Evolutionary conservation across 1,139 yeast genomes (phyloP), one percentile per base, ranked within the genome.

Genomic region (Geotrichum candidum): DNA sequence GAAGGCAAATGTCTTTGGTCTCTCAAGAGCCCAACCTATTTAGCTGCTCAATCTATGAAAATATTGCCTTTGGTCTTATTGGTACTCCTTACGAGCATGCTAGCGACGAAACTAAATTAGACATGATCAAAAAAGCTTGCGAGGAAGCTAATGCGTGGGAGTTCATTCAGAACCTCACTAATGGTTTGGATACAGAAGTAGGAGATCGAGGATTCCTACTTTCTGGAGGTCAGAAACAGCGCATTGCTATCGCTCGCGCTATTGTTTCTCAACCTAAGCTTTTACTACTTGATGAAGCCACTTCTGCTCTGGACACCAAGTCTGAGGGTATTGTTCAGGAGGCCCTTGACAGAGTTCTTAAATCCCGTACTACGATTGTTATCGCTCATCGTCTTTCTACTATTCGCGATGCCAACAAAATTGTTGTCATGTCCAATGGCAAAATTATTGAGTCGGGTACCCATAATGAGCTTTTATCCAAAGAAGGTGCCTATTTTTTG

Each of bases 171-270:
- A 67, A 68, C 22, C 64, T 78, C 65, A 70, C 78, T 15, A 77
- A 77, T 1, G 80, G 80, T 0, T 69, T 77, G 29, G 82, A 84
- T 58, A 85, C 89, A 0, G 73, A 77, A 35, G 80, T 85, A 33
- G 88, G 88, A 1, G 80, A 77, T 64, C 82, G 87, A 1, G 83
- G 84, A 51, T 73, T 74, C 63, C 78, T 75, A 55, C 74, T 85
- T 66, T 84, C 88, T 70, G 97, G 97, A 50, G 97, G 97, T 5
- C 97, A 90, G 72, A 89, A 89, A 72, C 97, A 90, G 75, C 80
- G 97, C 70, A 83, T 90, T 56, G 96, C 97, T 3, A 82, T 90
- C 66, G 96, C 97, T 0, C 78, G 97, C 65, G 92, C 96, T 2
- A 78, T 87, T 65, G 78, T 87, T 51, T 82, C 87, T 62, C 80